Evolutionary conservation across 2,329 filamentous ascomycete genomes (phyloP).

Genomic region (Monosporascus sp.): DNA sequence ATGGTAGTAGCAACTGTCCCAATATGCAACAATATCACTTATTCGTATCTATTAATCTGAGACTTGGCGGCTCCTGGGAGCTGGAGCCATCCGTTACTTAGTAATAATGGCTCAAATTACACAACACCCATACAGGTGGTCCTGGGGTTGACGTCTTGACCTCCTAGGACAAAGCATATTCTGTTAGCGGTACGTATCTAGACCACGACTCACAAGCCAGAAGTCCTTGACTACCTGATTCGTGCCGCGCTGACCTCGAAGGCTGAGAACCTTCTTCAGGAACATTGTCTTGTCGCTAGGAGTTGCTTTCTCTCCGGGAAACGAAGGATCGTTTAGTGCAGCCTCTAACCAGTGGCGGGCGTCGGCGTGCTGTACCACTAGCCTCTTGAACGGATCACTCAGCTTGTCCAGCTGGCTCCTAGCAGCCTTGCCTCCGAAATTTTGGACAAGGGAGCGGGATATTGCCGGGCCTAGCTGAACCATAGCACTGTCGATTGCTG

Average conservation of each 20-base stretch:
- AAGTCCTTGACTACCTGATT: constrained; percentile 67
- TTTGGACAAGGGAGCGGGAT: constrained; percentile 55
- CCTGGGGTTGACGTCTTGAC: background rate
- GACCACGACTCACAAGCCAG: constrained; percentile 58
- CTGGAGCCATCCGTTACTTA: no score
- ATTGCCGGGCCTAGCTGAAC: constrained; percentile 57
- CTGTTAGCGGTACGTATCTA: background rate
- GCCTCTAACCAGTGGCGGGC: constrained; percentile 59
- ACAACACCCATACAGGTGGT: no score
- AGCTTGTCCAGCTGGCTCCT: constrained; percentile 70
- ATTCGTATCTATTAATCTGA: no score
- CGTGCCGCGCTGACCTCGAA: constrained; percentile 60
- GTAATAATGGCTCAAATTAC: no score
- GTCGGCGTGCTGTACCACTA: constrained; percentile 51
- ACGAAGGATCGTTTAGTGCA: constrained; percentile 50
- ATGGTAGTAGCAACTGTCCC: no score
- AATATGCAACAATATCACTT: no score
- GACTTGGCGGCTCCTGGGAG: no score
- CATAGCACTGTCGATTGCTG: constrained; percentile 45
- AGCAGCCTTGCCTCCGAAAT: constrained; percentile 63
- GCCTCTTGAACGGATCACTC: constrained; percentile 65
- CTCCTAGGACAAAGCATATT: background rate
- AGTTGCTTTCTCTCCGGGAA: constrained; percentile 56
- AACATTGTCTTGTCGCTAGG: constrained; percentile 58
- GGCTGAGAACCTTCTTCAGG: constrained; percentile 60